A percentile compares a stretch with the other conserved stretches of the same genome.
Evolutionary conservation across 768 basidiomycete genomes (phyloP).

Genomic region (Suillus discolor): DNA sequence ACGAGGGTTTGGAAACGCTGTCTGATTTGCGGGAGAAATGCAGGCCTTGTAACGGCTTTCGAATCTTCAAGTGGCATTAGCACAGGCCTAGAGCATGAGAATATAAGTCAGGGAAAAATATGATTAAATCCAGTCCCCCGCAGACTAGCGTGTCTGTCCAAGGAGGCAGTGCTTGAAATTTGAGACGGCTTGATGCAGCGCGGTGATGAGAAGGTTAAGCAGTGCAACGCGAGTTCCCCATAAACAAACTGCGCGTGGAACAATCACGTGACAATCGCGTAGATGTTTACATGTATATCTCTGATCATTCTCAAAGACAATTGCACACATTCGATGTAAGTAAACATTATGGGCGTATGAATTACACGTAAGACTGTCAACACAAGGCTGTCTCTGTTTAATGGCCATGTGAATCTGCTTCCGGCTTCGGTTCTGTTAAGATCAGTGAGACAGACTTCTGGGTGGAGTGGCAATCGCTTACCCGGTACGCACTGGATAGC

Average conservation of each 20-base stretch:
- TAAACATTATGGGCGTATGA: slow-evolving; percentile 12
- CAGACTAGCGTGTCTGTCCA: slow-evolving; percentile 11
- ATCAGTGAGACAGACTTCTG: slow-evolving; percentile 21
- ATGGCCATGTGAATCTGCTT: slow-evolving; percentile 78
- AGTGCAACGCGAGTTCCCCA: slow-evolving; percentile 16
- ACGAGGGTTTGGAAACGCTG: slow-evolving; percentile 73
- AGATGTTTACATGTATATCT: not conserved
- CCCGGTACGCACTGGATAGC: slow-evolving; percentile 91
- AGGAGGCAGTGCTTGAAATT: slow-evolving; percentile 7
- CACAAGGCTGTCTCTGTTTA: slow-evolving; percentile 32
- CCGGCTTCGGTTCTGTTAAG: slow-evolving; percentile 64
- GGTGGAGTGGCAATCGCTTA: slow-evolving; percentile 38
- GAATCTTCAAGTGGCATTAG: slow-evolving; percentile 59
- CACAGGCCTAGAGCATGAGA: slow-evolving; percentile 36
- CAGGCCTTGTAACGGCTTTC: slow-evolving; percentile 33
- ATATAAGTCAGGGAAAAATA: slow-evolving; percentile 24
- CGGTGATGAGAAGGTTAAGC: slow-evolving; percentile 19
- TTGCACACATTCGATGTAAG: slow-evolving; percentile 3
- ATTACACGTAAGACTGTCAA: slow-evolving; percentile 18
- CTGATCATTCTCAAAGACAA: slow-evolving; percentile 2
- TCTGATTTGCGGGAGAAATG: slow-evolving; percentile 58
- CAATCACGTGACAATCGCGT: slow-evolving; percentile 33
- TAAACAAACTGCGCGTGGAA: slow-evolving; percentile 22
- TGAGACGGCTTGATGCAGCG: slow-evolving; percentile 16
- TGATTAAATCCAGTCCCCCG: slow-evolving; percentile 10